Evolutionary conservation across 495 filamentous ascomycete genomes (phyloP), one percentile per base, ranked within the genome.

Genomic region (Halenospora varia): DNA sequence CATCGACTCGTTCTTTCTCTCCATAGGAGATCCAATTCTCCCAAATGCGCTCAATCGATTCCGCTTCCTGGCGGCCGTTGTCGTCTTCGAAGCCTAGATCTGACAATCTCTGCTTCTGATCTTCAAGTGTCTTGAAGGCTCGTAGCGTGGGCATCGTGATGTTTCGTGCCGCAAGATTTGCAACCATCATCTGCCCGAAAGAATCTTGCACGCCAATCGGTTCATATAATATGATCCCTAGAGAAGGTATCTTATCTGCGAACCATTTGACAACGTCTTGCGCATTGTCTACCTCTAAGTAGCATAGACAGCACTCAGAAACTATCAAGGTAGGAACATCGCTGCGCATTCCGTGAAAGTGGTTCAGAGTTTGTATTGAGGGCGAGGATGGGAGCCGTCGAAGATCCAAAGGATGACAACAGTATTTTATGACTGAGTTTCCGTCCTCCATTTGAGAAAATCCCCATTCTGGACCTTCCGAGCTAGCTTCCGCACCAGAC

Each of bases 301-400:
- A 98, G 60, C 91, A 86, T 22, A 98, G 78, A 71, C 94, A 97
- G 75, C 93, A 97, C 70, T 98, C 94, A 0, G 91, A 96, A 10
- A 97, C 77, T 39, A 97, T 63, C 13, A 97, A 71, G 1, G 93
- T 97, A 1, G 93, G 92, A 0, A 89, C 20, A 26, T 76, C 65
- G 9, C 61, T 70, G 45, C 62, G 66, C 19, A 81, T 63, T 11
- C 68, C 66, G 17, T 51, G 59, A 9, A 80, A 53, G 3, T 40
- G 19, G 2, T 35, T 29, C 8, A 46, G 18, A 13, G 56, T 1
- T 25, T 53, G 35, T 20, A 25, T 15, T n/a, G 57, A 1, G 1
- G 55, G 40, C 8, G 20, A 29, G 55, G 57, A 67, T 17, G 72
- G 58, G 1, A 97, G 75, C 0, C 73, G 70, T 44, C 94, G 83